Base-by-base conservation (phyloP, 352 stramenopile genomes). In the Globisporangium cederbergense region DNA sequence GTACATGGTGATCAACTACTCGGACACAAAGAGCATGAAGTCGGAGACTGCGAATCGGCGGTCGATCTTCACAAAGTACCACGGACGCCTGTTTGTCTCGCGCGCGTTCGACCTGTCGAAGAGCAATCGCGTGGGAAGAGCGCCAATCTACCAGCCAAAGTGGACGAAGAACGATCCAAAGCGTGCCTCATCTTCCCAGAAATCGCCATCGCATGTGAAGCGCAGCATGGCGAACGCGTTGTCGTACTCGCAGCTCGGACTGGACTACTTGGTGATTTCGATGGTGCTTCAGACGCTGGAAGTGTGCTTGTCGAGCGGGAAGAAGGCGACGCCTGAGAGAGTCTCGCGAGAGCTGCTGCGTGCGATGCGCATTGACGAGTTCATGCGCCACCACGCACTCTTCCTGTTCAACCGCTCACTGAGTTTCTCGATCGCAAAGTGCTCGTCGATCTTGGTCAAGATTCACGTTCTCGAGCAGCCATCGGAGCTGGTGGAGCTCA, bases 1-100 rank as follows among this genome's bases (percentile, higher is more conserved):
- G 75, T 93, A 91, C 62, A 94, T 96, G 87, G 85, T 93, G 49
- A 81, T 96, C 64, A 96, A 96, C 67, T 96, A 94, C 71, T 93
- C 87, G n/a, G 83, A 91, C 64, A 91, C 86, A 22, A 74, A 81
- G 38, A 96, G 84, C 50, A 78, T 94, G 62, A 96, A 93, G 64
- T 91, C 86, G 2, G 87, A 96, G 63, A 88, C 83, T 11, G 80
- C 86, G 46, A 96, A 96, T 63, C 85, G 87, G 20, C 83, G 84
- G 42, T 79, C 85, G 30, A 83, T 94, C 28, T 96, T 96, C 57
- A 89, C 87, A 1, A 92, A 93, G 65, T 90, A 93, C 54, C 87
- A 92, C 65, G 78, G 81, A 47, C 78, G 76, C n/a, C 68, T 92
- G 46, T 96, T 94, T 66, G 82, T 96, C 1, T 84, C 86, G 52